Base-by-base conservation (phyloP, 169 alveolate species). In the Theileria sp. region DNA sequence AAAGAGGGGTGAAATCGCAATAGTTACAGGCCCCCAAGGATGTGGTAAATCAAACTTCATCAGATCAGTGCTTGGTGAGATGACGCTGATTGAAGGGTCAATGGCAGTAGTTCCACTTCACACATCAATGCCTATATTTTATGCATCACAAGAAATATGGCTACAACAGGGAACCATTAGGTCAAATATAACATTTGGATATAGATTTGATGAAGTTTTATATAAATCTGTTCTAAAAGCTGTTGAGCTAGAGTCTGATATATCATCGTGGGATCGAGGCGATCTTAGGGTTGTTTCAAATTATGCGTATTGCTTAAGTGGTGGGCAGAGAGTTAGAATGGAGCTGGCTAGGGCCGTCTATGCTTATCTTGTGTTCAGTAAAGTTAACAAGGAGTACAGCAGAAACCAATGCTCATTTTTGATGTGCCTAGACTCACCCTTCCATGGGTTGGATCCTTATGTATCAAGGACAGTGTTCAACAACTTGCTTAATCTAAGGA, bases 271-370 rank as follows among this genome's bases (percentile, higher is more conserved):
- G 91, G 87, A 36, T 25, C 61, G 73, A 26, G 91, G 91, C 8
- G 87, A 85, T 51, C 10, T 62, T 13, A 81, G 91, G 25, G 80
- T 44, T 36, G 54, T 85, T 12, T 77, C 87, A 6, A 84, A 85
- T 51, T 65, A 85, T 36, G 91, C 83, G 3, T 68, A 65, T 36
- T 72, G 86, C n/a, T 71, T 96, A 61, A 91, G 97, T 80, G 98
- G 98, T 69, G 99, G 99, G 0, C 96, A 97, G 80, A 88, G 96
- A 15, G 97, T 97, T 0, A 89, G 99, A 75, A 79, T 97, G 12
- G 86, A 95, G 73, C 87, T 97, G 69, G 99, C 99, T 8, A 72
- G 99, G 60, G 97, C 98, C 4, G 72, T 97, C 1, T 97, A 97
- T 81, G 89, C 88, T 1, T 82, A 82, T 38, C n/a, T 81, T 71